These are phyloP conservation scores for Earliella scabrosa DNA, from an alignment of 1,284 basidiomycete species.

Conservation along the genomic window DNA sequence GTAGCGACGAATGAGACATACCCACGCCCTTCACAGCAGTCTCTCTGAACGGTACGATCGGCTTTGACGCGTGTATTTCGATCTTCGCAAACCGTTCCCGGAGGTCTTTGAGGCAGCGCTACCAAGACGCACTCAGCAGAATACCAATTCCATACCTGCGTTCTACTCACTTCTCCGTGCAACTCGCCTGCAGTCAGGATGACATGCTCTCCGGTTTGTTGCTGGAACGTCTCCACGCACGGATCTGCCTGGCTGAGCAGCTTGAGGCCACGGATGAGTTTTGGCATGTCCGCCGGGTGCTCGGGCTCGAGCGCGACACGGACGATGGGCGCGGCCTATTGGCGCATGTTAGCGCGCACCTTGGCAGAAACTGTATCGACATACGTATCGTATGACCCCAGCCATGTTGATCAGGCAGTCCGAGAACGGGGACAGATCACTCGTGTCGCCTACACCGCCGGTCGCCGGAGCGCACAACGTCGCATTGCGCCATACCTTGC, in stretches of 20 bases:
- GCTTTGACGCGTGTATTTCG: constrained; percentile 92
- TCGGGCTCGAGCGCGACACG: constrained; percentile 93
- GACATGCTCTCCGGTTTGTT: constrained; percentile 97
- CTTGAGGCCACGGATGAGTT: constrained; percentile 87
- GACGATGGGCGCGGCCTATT: constrained; percentile 87
- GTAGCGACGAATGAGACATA: too few relatives aligned
- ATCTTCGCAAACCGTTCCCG: constrained; percentile 94
- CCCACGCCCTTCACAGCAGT: constrained; percentile 85
- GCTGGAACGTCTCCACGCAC: constrained; percentile 96
- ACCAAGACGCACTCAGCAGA: constrained; percentile 5
- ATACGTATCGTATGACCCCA: constrained; percentile 71
- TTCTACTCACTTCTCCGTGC: constrained; percentile 80
- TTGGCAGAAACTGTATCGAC: constrained; percentile 29
- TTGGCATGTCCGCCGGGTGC: constrained; percentile 91
- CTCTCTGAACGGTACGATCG: constrained; percentile 98
- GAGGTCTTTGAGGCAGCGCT: constrained; percentile 96
- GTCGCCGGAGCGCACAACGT: constrained; percentile 81
- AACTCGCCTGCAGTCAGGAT: constrained; percentile 97
- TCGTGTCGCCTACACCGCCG: constrained; percentile 43
- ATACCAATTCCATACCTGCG: background rate
- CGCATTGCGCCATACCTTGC: constrained; percentile 89
- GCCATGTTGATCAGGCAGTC: constrained; percentile 85
- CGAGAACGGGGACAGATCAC: constrained; percentile 43
- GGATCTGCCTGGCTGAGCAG: constrained; percentile 96
- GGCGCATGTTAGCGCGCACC: constrained; percentile 6